Evolutionary conservation across 73 alveolate species (phyloP).

Genomic region (Uronychia binucleata): DNA sequence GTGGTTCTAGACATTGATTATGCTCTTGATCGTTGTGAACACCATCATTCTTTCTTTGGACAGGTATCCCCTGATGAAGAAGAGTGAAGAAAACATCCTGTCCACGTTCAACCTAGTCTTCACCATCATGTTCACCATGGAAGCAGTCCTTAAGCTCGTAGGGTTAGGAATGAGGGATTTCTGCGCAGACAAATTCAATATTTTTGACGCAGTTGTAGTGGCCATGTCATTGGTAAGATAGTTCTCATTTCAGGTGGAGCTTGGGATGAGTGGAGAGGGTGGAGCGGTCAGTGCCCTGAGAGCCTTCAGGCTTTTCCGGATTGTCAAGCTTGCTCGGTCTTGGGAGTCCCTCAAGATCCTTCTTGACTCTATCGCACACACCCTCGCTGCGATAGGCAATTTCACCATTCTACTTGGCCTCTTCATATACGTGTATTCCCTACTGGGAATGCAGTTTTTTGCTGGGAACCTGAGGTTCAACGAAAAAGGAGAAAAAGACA

Average conservation of each 20-base stretch:
- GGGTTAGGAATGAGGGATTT: conserved; percentile 22
- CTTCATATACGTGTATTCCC: conserved; percentile 23
- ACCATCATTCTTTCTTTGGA: conserved; percentile 25
- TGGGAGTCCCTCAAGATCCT: conserved; percentile 35
- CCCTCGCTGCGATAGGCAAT: conserved; percentile 26
- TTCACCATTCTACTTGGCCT: conserved; percentile 6
- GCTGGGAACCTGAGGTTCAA: conserved; percentile 26
- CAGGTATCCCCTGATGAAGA: not conserved
- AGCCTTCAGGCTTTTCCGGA: conserved; percentile 38
- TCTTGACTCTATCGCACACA: conserved; percentile 23
- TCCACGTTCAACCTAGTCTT: conserved; percentile 5
- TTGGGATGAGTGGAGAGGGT: not conserved
- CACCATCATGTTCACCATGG: conserved; percentile 18
- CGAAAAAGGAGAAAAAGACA: conserved; percentile 23
- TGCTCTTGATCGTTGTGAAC: conserved; percentile 13
- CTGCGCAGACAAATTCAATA: conserved; percentile 16
- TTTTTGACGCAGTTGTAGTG: conserved; percentile 27
- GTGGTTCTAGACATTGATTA: conserved; percentile 4
- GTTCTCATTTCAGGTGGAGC: conserved; percentile 2
- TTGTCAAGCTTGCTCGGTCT: conserved; percentile 33
- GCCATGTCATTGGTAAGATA: conserved; percentile 5
- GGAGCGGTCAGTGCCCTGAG: conserved; percentile 7
- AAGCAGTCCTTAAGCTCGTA: conserved; percentile 14
- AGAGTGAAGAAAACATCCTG: not conserved
- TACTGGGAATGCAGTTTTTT: conserved; percentile 36